Evolutionary conservation across 495 filamentous ascomycete species (phyloP).

Genomic region (Aspergillus diversus): DNA sequence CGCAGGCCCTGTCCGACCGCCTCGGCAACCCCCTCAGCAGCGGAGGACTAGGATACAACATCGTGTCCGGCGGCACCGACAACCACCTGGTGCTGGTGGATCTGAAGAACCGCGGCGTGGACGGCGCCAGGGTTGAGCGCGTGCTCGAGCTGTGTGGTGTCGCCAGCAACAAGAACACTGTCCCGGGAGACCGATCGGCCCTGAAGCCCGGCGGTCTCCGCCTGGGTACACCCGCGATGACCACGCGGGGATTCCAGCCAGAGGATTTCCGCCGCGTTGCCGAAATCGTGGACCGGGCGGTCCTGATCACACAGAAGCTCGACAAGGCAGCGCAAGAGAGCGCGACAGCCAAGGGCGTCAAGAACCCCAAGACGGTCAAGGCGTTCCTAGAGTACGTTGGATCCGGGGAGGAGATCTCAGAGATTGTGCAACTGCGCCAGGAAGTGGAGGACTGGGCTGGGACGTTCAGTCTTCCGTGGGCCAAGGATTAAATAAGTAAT

Average conservation of each 20-base stretch:
- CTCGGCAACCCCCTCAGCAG: slow-evolving; percentile 73
- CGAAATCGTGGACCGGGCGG: slow-evolving; percentile 90
- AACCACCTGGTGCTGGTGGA: slow-evolving; percentile 97
- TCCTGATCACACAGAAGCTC: slow-evolving; percentile 78
- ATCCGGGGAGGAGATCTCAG: slow-evolving; percentile 77
- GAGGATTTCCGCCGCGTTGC: slow-evolving; percentile 89
- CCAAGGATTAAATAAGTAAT: slow-evolving; percentile 40
- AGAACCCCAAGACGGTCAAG: slow-evolving; percentile 78
- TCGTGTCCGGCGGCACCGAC: slow-evolving; percentile 93
- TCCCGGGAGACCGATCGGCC: slow-evolving; percentile 91
- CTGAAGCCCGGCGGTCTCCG: slow-evolving; percentile 89
- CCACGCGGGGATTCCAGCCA: slow-evolving; percentile 85
- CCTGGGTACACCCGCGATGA: slow-evolving; percentile 97
- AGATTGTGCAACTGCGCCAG: slow-evolving; percentile 83
- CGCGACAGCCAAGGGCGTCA: slow-evolving; percentile 73
- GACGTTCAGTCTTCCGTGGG: slow-evolving; percentile 88
- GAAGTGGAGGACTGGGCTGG: slow-evolving; percentile 97
- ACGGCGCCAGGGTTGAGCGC: slow-evolving; percentile 92
- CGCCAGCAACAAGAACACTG: slow-evolving; percentile 98
- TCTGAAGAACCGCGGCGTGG: slow-evolving; percentile 85
- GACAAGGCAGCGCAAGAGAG: slow-evolving; percentile 79
- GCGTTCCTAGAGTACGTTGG: slow-evolving; percentile 84
- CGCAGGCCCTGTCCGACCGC: slow-evolving; percentile 78
- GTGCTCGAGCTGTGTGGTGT: slow-evolving; percentile 93
- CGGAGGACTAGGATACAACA: slow-evolving; percentile 81